Conservation (phyloP, 192 early-diverging fungal genomes). For the Neocallimastix lanati region DNA sequence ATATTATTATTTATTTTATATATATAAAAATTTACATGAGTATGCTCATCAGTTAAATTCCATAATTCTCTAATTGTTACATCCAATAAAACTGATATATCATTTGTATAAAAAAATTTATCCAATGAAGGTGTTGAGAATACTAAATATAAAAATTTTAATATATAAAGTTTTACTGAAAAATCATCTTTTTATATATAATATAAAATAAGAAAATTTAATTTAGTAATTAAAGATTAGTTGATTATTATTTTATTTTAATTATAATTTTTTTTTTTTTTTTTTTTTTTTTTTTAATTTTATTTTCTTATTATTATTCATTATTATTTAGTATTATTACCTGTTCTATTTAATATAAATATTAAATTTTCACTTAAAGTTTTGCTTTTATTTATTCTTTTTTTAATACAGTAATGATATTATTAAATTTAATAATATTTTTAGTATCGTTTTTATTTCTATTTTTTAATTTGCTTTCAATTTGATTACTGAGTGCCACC, state of each 20-base stretch:
- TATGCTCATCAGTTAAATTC: constrained; percentile 48
- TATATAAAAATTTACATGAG: no score
- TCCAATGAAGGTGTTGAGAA: constrained; percentile 38
- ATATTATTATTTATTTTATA: no score
- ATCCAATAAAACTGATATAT: constrained; percentile 70
- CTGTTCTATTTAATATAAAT: constrained; percentile 79
- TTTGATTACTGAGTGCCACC: constrained; percentile 52
- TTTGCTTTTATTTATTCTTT: constrained; percentile 38
- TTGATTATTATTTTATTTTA: no score
- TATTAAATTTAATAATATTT: constrained; percentile 28
- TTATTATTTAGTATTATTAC: no score
- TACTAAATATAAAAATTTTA: constrained; percentile 53
- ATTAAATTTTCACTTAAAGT: constrained; percentile 78
- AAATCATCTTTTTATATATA: constrained; percentile 35
- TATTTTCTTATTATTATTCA: no score
- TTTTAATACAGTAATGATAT: constrained; percentile 23
- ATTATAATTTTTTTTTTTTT: no score
- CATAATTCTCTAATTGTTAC: constrained; percentile 66
- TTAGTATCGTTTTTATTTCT: constrained; percentile 10
- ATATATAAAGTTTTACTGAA: constrained; percentile 27
- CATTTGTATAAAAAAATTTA: constrained; percentile 83
- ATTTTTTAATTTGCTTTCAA: constrained; percentile 25
- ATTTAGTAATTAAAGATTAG: no score
- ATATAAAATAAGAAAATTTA: no score
- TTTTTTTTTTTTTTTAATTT: no score